Evolutionary conservation across 192 early-diverging fungal genomes (phyloP).

Genomic region (Piromyces finnis): DNA sequence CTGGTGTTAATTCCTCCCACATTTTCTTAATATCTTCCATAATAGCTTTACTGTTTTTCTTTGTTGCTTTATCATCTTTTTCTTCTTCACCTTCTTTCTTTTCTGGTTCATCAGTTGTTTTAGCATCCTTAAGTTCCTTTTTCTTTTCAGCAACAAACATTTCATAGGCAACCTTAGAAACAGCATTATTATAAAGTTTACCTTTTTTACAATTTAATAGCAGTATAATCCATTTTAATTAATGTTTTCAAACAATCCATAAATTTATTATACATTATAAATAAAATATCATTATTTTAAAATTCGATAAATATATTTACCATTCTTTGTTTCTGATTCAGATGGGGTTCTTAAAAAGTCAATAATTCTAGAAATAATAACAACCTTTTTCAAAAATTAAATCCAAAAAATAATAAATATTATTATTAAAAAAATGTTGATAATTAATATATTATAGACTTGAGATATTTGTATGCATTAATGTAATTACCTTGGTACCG

Average conservation of each 20-base stretch:
- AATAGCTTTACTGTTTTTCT: neutral
- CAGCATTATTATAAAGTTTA: neutral
- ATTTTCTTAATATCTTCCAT: neutral
- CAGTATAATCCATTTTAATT: too few relatives aligned
- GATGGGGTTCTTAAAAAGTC: neutral
- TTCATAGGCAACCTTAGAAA: neutral
- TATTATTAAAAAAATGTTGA: too few relatives aligned
- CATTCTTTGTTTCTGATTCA: neutral
- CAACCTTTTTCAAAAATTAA: neutral
- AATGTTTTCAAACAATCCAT: too few relatives aligned
- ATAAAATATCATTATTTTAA: too few relatives aligned
- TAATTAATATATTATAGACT: too few relatives aligned
- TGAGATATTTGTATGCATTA: too few relatives aligned
- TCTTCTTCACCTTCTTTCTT: neutral
- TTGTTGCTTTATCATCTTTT: neutral
- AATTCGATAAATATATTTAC: too few relatives aligned
- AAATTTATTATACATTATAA: too few relatives aligned
- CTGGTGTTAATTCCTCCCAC: neutral
- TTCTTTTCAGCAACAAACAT: neutral
- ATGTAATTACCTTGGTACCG: neutral
- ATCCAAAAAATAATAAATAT: too few relatives aligned
- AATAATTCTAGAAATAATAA: neutral
- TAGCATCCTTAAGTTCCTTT: neutral
- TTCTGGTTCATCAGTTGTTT: neutral
- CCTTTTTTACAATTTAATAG: too few relatives aligned